Conservation (phyloP, 1,284 basidiomycete genomes). For the Calocybe gambosa region DNA sequence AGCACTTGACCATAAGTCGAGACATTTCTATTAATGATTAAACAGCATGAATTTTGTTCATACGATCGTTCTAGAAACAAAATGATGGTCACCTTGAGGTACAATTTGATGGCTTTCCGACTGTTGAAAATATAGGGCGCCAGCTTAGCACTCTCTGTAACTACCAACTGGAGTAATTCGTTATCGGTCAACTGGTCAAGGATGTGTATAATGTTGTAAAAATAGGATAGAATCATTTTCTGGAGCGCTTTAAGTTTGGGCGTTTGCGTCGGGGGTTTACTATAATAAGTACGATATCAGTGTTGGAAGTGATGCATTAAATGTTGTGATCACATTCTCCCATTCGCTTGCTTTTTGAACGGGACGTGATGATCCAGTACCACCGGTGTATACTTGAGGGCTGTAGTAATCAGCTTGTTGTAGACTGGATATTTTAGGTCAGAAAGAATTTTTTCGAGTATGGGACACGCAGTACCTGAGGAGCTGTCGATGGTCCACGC, state of each 20-base stretch:
- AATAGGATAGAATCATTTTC: constrained; percentile 85
- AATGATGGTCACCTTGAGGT: constrained; percentile 63
- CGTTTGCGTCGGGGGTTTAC: constrained; percentile 73
- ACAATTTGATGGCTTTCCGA: constrained; percentile 78
- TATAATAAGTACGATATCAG: constrained; percentile 24
- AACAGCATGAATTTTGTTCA: background rate
- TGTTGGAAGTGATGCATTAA: constrained; percentile 1
- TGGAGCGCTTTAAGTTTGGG: constrained; percentile 76
- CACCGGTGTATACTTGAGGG: constrained; percentile 88
- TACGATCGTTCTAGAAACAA: background rate
- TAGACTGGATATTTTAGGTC: constrained; percentile 54
- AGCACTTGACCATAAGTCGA: constrained; percentile 76
- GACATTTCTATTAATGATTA: constrained; percentile 53
- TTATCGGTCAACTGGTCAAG: constrained; percentile 72
- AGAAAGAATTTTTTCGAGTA: constrained; percentile 2
- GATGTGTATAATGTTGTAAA: constrained; percentile 78
- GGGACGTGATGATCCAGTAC: constrained; percentile 86
- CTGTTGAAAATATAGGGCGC: constrained; percentile 82
- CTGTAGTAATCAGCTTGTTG: constrained; percentile 85
- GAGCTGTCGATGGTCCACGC: constrained; percentile 82
- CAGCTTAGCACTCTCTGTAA: constrained; percentile 81
- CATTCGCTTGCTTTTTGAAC: constrained; percentile 75
- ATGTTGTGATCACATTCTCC: constrained; percentile 73
- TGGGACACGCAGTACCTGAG: constrained; percentile 38
- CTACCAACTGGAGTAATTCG: constrained; percentile 65